Evolutionary conservation across 805 yeast genomes (phyloP), one percentile per base, ranked within the genome.

Genomic region (Yarrowia phangngaensis): DNA sequence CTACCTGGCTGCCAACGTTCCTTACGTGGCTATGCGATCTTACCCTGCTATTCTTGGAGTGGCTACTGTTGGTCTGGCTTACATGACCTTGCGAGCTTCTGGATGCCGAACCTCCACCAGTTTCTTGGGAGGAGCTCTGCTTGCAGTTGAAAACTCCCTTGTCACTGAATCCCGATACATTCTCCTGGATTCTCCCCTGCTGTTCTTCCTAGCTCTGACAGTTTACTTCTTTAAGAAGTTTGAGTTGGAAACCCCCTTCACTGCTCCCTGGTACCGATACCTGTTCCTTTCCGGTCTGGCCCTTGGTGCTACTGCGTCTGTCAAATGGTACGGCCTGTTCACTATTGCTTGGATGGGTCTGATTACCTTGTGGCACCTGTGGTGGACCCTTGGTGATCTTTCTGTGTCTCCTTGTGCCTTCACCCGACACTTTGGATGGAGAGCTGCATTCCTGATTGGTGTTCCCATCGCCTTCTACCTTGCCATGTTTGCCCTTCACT

Each of bases 361-460:
- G 0, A 58, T 78, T 36, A 65, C 74, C 2, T 46, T 72, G 1
- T 67, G 70, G 51, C 78, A 79, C 53, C 62, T 82, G 34, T 88
- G 95, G 95, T 62, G 63, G 53, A 58, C 76, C 9, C 60, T 82
- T 28, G 94, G 92, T 11, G 96, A 90, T 63, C 61, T 83, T 27
- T 63, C 67, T 4, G 68, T 81, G 3, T 32, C 75, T 1, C 62
- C 68, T 7, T 49, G 45, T 13, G 43, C 57, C 17, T 66, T 78
- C 54, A 54, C 66, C 13, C 66, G 63, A 49, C 79, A 76, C 56
- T 58, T 73, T 13, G 15, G 62, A 0, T 53, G 62, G 15, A 70
- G 82, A 28, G 55, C 70, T 0, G 50, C 68, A 12, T 65, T 70
- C 7, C 65, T 82, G 33, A 54, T 82, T 0, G 57, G 68, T 0